Conservation (phyloP, 164 flowering plant species). For the Liquidambar formosana region DNA sequence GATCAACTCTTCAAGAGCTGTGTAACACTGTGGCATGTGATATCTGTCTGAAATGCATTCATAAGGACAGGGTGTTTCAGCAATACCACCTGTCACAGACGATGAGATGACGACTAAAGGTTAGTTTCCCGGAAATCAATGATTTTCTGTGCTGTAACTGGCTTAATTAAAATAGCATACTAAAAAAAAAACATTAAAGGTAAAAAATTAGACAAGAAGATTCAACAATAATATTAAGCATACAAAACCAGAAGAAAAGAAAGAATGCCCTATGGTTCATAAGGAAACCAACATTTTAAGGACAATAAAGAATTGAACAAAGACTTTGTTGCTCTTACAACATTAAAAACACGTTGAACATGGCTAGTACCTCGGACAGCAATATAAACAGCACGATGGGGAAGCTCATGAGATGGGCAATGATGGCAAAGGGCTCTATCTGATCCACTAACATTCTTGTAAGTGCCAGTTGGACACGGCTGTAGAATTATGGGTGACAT, state of each 20-base stretch:
- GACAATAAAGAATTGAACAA: neutral
- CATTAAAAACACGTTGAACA: neutral
- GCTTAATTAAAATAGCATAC: neutral
- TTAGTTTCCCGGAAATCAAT: neutral
- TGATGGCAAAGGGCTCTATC: constrained; percentile 63
- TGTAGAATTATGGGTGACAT: constrained; percentile 25
- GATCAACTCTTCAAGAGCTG: constrained; percentile 92
- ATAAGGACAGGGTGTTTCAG: constrained; percentile 89
- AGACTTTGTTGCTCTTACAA: neutral
- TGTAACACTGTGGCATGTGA: constrained; percentile 94
- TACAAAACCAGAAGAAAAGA: neutral
- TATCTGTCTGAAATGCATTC: constrained; percentile 91
- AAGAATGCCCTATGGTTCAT: neutral
- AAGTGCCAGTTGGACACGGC: constrained; percentile 98
- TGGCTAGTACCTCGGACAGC: constrained; percentile 73
- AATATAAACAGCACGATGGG: constrained; percentile 75
- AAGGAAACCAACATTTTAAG: neutral
- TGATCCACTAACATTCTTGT: constrained; percentile 86
- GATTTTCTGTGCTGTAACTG: neutral
- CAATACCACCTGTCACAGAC: constrained; percentile 74
- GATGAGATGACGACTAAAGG: neutral
- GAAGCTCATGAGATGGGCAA: constrained; percentile 87
- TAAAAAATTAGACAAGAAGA: neutral
- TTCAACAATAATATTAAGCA: neutral
- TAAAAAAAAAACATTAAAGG: too few species aligned